These are phyloP conservation scores for Umbelopsis ramanniana DNA, from an alignment of 192 early-diverging fungal species.

Conservation along the genomic window DNA sequence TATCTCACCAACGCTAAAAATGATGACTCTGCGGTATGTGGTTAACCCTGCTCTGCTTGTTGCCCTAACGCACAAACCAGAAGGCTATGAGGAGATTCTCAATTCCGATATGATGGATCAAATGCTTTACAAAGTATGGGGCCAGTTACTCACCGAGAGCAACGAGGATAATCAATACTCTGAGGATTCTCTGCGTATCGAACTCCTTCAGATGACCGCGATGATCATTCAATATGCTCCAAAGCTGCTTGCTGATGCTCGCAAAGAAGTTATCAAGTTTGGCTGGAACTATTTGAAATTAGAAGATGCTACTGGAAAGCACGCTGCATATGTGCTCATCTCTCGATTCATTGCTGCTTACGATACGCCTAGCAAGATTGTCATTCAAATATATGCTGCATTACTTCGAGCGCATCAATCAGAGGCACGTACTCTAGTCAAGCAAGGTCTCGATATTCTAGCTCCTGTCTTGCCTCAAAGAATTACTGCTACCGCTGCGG, in stretches of 20 bases:
- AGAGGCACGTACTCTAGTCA: constrained; percentile 86
- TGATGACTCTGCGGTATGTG: constrained; percentile 75
- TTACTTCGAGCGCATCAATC: constrained; percentile 88
- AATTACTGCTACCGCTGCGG: constrained; percentile 49
- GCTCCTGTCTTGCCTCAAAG: constrained; percentile 90
- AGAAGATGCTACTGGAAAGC: constrained; percentile 95
- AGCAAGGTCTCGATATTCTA: constrained; percentile 93
- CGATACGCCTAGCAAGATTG: constrained; percentile 89
- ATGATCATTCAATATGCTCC: constrained; percentile 85
- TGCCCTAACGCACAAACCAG: constrained; percentile 55
- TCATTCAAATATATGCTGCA: constrained; percentile 85
- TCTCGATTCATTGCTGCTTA: constrained; percentile 92
- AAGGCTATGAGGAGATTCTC: constrained; percentile 57
- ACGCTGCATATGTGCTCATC: constrained; percentile 93
- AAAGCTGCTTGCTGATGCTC: constrained; percentile 71
- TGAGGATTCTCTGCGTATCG: constrained; percentile 75
- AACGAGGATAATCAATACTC: constrained; percentile 60
- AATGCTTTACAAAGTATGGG: constrained; percentile 67
- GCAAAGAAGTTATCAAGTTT: constrained; percentile 94
- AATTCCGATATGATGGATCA: constrained; percentile 62
- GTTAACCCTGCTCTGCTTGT: constrained; percentile 87
- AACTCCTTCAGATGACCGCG: constrained; percentile 91
- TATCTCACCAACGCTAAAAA: constrained; percentile 68
- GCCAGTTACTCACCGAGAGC: constrained; percentile 51
- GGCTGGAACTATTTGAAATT: constrained; percentile 84